Percentiles rank a stretch among this genome's conserved stretches.
Evolutionary conservation across 2,329 filamentous ascomycete genomes (phyloP).

Genomic region (Orbilia brochopaga): DNA sequence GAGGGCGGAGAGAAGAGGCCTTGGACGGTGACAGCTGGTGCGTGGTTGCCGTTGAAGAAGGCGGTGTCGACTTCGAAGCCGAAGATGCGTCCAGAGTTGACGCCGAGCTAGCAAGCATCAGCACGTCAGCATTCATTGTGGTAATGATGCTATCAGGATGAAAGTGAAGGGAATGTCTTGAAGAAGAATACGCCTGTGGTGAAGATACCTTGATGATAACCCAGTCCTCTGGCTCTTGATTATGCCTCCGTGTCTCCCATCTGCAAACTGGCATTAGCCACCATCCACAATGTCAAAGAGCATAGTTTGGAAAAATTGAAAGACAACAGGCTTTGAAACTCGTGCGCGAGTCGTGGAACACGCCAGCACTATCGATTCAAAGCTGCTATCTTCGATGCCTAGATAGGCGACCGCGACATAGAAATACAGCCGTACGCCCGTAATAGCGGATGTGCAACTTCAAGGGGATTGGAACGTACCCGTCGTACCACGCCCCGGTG

Average conservation of each 20-base stretch:
- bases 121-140: not conserved
- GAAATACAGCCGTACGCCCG: too few species aligned
- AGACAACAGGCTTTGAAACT: too few species aligned
- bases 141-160: constrained; percentile 56
- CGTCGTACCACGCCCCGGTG: constrained; percentile 73
- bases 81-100: constrained; percentile 72
- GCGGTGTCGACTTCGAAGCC: constrained; percentile 81
- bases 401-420: too few species aligned
- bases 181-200: too few species aligned
- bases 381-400: too few species aligned
- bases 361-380: too few species aligned
- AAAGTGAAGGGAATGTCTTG: not conserved
- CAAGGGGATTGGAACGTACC: constrained; percentile 62
- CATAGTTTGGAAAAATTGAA: constrained; percentile 4
- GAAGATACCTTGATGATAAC: constrained; percentile 63
- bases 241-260: constrained; percentile 70
- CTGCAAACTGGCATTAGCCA: constrained; percentile 19
- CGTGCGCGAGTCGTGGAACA: too few species aligned
- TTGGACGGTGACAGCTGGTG: constrained; percentile 77
- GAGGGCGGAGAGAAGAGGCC: constrained; percentile 72
- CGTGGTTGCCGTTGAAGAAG: constrained; percentile 82
- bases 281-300: not conserved
- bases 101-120: constrained; percentile 61
- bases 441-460: too few species aligned
- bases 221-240: constrained; percentile 70